Evolutionary conservation across 2,329 filamentous ascomycete genomes (phyloP).

Genomic region (Pseudogymnoascus sp.): DNA sequence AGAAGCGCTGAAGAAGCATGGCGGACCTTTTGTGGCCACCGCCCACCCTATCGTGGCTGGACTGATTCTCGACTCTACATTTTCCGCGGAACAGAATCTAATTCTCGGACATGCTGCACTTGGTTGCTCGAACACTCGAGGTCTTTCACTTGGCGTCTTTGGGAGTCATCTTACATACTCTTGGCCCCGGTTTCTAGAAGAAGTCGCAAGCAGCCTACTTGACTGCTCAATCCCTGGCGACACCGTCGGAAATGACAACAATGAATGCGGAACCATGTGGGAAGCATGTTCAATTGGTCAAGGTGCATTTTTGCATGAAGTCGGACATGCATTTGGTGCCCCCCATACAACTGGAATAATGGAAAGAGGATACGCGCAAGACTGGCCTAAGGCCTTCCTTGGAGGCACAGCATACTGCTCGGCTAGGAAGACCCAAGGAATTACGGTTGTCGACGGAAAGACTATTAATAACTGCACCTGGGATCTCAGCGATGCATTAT

Average conservation of each 20-base stretch:
- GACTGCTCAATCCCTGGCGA: slow-evolving; percentile 33
- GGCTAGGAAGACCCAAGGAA: slow-evolving; percentile 21
- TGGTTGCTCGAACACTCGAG: slow-evolving; percentile 44
- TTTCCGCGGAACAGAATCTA: slow-evolving; percentile 50
- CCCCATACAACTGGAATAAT: slow-evolving; percentile 64
- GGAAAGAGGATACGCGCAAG: slow-evolving; percentile 36
- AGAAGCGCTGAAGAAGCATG: slow-evolving; percentile 40
- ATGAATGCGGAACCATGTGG: slow-evolving; percentile 37
- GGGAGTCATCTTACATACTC: slow-evolving; percentile 64
- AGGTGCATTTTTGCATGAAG: slow-evolving; percentile 64
- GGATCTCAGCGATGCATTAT: slow-evolving; percentile 61
- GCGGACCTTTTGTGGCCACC: slow-evolving; percentile 27
- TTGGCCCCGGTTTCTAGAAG: slow-evolving; percentile 63
- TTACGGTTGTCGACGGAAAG: slow-evolving; percentile 30
- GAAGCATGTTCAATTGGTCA: slow-evolving; percentile 48
- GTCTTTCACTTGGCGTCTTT: slow-evolving; percentile 61
- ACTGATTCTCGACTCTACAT: slow-evolving; percentile 62
- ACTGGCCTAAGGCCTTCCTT: slow-evolving; percentile 39
- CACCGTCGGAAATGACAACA: slow-evolving; percentile 36
- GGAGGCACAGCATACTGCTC: slow-evolving; percentile 31
- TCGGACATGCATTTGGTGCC: slow-evolving; percentile 63
- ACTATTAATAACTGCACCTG: slow-evolving; percentile 55
- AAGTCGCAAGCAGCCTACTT: slow-evolving; percentile 46
- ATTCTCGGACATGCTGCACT: slow-evolving; percentile 62
- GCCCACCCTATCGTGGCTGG: slow-evolving; percentile 60